These are phyloP conservation scores for Leccinum fuscescens DNA, from an alignment of 1,284 basidiomycete genomes.

Conservation along the genomic window DNA sequence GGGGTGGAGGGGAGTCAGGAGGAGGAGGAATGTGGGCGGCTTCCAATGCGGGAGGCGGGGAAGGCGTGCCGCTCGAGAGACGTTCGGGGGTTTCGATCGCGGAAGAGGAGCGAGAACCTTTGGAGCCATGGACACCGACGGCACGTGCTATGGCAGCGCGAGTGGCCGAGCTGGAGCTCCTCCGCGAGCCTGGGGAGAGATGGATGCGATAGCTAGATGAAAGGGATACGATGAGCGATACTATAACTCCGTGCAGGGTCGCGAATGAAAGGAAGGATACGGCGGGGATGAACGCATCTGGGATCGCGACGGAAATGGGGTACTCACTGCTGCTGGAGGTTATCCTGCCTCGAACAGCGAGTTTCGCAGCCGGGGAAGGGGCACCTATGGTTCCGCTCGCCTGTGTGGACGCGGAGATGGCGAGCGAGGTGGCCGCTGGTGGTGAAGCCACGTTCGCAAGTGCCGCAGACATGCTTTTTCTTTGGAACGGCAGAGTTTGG, in stretches of 20 bases:
- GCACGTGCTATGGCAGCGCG: constrained; percentile 50
- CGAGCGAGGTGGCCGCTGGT: constrained; percentile 83
- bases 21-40: constrained; percentile 36
- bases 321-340: constrained; percentile 78
- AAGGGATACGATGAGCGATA: constrained; percentile 6
- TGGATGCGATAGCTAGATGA: constrained; percentile 64
- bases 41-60: constrained; percentile 48
- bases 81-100: constrained; percentile 22
- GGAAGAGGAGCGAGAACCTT: constrained; percentile 25
- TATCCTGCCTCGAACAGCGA: constrained; percentile 76
- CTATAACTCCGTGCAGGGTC: constrained; percentile 10
- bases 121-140: constrained; percentile 31
- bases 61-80: constrained; percentile 34
- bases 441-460: constrained; percentile 73
- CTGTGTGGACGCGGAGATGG: constrained; percentile 80
- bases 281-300: constrained; percentile 4
- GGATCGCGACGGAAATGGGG: neutral
- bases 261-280: constrained; percentile 9
- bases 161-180: constrained; percentile 51
- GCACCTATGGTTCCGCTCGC: constrained; percentile 77
- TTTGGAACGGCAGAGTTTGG: constrained; percentile 30
- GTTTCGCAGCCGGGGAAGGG: constrained; percentile 83
- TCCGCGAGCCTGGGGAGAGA: constrained; percentile 66
- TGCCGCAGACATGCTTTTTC: constrained; percentile 63
- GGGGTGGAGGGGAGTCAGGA: constrained; percentile 41